Conservation (phyloP, 2,329 filamentous ascomycete genomes). For the Fusarium papillatum region DNA sequence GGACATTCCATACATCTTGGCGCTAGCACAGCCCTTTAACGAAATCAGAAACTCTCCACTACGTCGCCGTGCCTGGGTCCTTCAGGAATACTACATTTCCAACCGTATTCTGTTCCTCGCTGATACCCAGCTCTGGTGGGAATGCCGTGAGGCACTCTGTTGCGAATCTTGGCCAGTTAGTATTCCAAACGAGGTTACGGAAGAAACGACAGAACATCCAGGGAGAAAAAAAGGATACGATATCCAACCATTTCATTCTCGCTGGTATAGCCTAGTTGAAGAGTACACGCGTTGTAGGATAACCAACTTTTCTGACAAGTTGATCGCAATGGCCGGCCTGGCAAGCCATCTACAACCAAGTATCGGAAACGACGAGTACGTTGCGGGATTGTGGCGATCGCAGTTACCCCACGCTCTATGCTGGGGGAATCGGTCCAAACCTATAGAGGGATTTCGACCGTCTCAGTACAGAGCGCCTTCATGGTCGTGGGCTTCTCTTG, state of each 20-base stretch:
- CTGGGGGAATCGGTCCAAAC: background rate
- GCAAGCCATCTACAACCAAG: background rate
- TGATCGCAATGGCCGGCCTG: slow-evolving; percentile 5
- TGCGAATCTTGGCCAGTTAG: slow-evolving; percentile 5
- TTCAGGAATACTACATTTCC: slow-evolving; percentile 5
- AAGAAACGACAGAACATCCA: background rate
- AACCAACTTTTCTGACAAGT: slow-evolving; percentile 1
- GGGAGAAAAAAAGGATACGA: background rate
- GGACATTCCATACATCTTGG: background rate
- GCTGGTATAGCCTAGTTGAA: background rate
- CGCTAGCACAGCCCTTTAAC: background rate
- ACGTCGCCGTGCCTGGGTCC: slow-evolving; percentile 5
- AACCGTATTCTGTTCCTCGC: background rate
- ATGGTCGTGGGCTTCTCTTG: slow-evolving; percentile 15
- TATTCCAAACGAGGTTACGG: background rate
- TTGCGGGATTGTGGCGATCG: slow-evolving; percentile 7
- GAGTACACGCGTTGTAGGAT: background rate
- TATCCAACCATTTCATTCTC: background rate
- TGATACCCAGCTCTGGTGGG: slow-evolving; percentile 10
- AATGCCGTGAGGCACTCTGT: background rate
- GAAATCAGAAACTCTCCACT: background rate
- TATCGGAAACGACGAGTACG: background rate
- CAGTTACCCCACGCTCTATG: background rate
- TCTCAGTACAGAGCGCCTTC: slow-evolving; percentile 9
- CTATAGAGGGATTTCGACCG: background rate